Conservation (phyloP, 495 filamentous ascomycete species). For the Jackrogersella multiformis region DNA sequence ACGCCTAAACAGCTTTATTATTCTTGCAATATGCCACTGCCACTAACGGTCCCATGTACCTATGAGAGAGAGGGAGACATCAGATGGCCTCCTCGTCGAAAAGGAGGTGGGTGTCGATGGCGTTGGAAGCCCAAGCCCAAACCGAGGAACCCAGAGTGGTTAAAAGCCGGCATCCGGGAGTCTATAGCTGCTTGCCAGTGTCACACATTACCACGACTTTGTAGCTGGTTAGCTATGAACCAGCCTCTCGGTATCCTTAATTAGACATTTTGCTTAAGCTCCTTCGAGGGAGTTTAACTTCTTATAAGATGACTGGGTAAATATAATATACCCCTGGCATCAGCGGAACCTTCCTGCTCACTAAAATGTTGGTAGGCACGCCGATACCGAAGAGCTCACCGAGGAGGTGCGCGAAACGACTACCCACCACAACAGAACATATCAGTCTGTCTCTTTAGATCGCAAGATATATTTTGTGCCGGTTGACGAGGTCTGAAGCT, state of each 20-base stretch:
- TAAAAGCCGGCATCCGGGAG: slow-evolving; percentile 40
- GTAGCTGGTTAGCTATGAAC: slow-evolving; percentile 28
- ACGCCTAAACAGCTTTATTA: slow-evolving; percentile 48
- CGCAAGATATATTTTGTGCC: slow-evolving; percentile 80
- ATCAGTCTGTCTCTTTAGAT: slow-evolving; percentile 78
- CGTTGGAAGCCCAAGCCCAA: slow-evolving; percentile 36
- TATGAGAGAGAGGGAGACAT: slow-evolving; percentile 49
- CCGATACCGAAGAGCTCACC: slow-evolving; percentile 48
- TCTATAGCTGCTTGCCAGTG: slow-evolving; percentile 26
- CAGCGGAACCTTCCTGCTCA: slow-evolving; percentile 25
- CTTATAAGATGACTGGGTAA: slow-evolving; percentile 46
- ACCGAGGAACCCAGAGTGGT: slow-evolving; percentile 35
- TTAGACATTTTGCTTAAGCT: slow-evolving; percentile 25
- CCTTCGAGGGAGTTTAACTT: slow-evolving; percentile 12
- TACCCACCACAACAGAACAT: slow-evolving; percentile 72
- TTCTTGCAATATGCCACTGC: slow-evolving; percentile 47
- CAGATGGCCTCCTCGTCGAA: slow-evolving; percentile 61
- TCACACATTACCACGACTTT: slow-evolving; percentile 28
- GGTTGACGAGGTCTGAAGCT: slow-evolving; percentile 75
- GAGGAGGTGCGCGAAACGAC: slow-evolving; percentile 68
- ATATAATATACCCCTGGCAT: slow-evolving; percentile 33
- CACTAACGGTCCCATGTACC: slow-evolving; percentile 44
- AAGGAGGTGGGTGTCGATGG: slow-evolving; percentile 40
- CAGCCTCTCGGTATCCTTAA: slow-evolving; percentile 22
- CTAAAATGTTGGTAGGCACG: slow-evolving; percentile 41